Percentiles rank a stretch among this genome's conserved stretches.
phyloP scores from a whole-genome alignment of 495 filamentous ascomycete genomes.

The Aspergillus ostianus region DNA sequence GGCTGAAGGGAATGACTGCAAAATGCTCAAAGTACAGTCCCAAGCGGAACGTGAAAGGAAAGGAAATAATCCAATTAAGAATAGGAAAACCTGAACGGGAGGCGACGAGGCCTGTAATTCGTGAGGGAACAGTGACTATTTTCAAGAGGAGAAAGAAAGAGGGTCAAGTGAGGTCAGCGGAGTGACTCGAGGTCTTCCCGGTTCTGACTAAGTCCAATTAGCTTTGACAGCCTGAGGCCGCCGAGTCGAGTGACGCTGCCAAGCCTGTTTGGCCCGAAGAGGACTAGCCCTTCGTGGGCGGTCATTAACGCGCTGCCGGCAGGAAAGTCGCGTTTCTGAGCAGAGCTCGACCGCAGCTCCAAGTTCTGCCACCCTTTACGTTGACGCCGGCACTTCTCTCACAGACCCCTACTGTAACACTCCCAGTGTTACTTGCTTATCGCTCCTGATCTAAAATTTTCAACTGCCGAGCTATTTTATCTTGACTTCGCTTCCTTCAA shows the following conservation, averaged over 20 bases:
- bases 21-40: conserved; percentile 18
- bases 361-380: not conserved
- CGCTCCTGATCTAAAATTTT: not conserved
- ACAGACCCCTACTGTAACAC: not conserved
- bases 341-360: conserved; percentile 6
- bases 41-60: conserved; percentile 15
- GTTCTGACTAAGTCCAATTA: conserved; percentile 1
- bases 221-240: not conserved
- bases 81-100: not conserved
- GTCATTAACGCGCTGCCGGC: conserved; percentile 41
- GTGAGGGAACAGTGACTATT: conserved; percentile 7
- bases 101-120: conserved; percentile 4
- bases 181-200: not conserved
- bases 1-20: conserved; percentile 14
- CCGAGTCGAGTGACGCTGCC: conserved; percentile 24
- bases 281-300: conserved; percentile 26
- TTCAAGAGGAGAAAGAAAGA: no score
- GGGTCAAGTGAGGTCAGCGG: not conserved
- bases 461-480: not conserved
- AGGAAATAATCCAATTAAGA: conserved; percentile 9
- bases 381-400: not conserved
- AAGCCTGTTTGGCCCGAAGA: conserved; percentile 18
- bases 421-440: not conserved
- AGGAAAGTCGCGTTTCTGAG: conserved; percentile 27
- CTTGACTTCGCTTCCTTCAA: not conserved